Base-by-base conservation (phyloP, 2,329 filamentous ascomycete genomes). In the Periglandula ipomoeae region DNA sequence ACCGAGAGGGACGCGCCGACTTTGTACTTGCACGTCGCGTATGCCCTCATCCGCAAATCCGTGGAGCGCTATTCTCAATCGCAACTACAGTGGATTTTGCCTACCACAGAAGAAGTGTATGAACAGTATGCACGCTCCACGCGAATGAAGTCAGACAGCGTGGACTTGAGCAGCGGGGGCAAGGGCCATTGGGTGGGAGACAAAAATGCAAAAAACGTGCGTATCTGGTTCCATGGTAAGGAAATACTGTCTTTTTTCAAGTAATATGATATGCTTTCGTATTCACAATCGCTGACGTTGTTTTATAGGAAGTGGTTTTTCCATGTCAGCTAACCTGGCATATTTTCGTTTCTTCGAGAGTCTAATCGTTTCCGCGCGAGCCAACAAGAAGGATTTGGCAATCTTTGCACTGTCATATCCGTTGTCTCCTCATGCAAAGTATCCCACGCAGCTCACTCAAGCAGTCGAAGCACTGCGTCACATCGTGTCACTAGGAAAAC, bases 211-310 rank as follows among this genome's bases (percentile, higher is more conserved):
- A 47, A 47, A 11, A 50, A 51, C 8, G 54, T 56, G 5, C 37
- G 54, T 4, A 50, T 56, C 26, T 56, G 54, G 54, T 54, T 47
- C 38, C 54, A 56, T n/a, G 54, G 52, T 53, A 50, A 30, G 46
- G 11, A 20, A n/a, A n/a, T n/a, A n/a, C n/a, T n/a, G n/a, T n/a
- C n/a, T n/a, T n/a, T n/a, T n/a, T n/a, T n/a, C n/a, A n/a, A n/a
- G n/a, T n/a, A n/a, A n/a, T 27, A 27, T 11, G 26, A 27, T 5
- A 27, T 27, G 26, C n/a, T 27, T 27, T 6, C 26, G 26, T 5
- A 27, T 30, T n/a, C 24, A 17, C 24, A 24, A 5, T 6, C 11
- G 26, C 26, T 27, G 5, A 27, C 26, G 11, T 6, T 27, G 5
- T 27, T 27, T 11, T 11, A n/a, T 19, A 54, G 50, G 53, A 20